Base-by-base conservation (phyloP, 2,329 filamentous ascomycete genomes). In the Calonectria henricotiae region DNA sequence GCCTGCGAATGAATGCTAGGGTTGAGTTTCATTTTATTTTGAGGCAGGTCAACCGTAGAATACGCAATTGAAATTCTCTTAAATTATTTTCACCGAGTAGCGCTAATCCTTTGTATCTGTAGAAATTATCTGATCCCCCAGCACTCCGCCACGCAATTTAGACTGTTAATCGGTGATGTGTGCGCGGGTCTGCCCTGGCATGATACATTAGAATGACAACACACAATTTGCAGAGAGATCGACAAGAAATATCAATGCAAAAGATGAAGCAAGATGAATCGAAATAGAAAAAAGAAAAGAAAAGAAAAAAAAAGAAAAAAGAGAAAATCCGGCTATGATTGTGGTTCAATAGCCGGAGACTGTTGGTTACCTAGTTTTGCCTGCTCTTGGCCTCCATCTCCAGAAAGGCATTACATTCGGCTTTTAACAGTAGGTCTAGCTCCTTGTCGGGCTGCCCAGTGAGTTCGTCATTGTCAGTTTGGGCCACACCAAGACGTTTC, bases 381-480 rank as follows among this genome's bases (percentile, higher is more conserved):
- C 51, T 58, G 20, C 51, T 58, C 32, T 23, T 58, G 6, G 51
- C 32, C 32, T 58, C 51, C 51, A 58, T 58, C 20, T 58, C 51
- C 7, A 58, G 32, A 39, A 58, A 58, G 13, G 35, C 51, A 12
- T 25, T n/a, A 15, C 51, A 58, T 11, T 58, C 51, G 7, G 51
- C 51, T 17, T 25, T 39, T 12, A 58, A 32, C 51, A 58, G 39
- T 5, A 23, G 15, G 8, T 15, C 35, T 32, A 58, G 13, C 32
- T 58, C 35, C n/a, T 39, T 32, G 51, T 58, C 51, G 23, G 51
- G 30, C 12, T 58, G 20, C 5, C 51, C 2, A 17, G 32, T 7
- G 5, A 25, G n/a, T 3, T 6, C 13, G n/a, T 39, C n/a, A 8
- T 39, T 32, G 17, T 39, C 32, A 17, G 12, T 11, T 15, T 39